Percentiles rank a stretch among this genome's conserved stretches.
These are phyloP conservation scores for Rachicladosporium sp. DNA, from an alignment of 2,329 filamentous ascomycete genomes.

Conservation along the genomic window DNA sequence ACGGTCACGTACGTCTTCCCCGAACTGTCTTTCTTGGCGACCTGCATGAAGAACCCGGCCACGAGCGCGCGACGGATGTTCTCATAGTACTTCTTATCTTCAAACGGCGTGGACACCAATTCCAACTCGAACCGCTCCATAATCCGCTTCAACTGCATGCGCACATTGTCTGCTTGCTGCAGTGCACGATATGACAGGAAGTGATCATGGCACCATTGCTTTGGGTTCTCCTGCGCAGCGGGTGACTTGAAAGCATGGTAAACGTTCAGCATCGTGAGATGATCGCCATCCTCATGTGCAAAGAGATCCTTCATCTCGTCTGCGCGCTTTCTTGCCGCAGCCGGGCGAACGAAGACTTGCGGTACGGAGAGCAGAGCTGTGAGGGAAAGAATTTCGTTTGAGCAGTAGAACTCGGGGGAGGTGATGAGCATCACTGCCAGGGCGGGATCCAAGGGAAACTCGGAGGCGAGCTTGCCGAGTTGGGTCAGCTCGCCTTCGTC, in stretches of 20 bases:
- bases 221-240: constrained; percentile 57
- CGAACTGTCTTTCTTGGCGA: constrained; percentile 80
- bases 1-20: constrained; percentile 90
- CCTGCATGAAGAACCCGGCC: constrained; percentile 98
- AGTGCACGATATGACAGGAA: constrained; percentile 84
- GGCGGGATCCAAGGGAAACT: constrained; percentile 88
- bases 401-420: constrained; percentile 96
- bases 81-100: constrained; percentile 94
- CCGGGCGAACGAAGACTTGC: constrained; percentile 82
- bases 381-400: constrained; percentile 93
- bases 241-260: constrained; percentile 91
- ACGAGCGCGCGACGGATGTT: constrained; percentile 91
- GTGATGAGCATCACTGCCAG: constrained; percentile 96
- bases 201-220: constrained; percentile 94
- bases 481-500: constrained; percentile 88
- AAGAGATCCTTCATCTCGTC: constrained; percentile 97
- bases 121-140: constrained; percentile 89
- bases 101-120: constrained; percentile 76
- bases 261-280: constrained; percentile 90
- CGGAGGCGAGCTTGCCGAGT: constrained; percentile 76
- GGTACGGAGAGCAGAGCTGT: constrained; percentile 89
- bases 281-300: constrained; percentile 84
- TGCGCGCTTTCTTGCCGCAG: constrained; percentile 72
- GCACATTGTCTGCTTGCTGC: constrained; percentile 87
- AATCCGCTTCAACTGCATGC: constrained; percentile 80